Base-by-base conservation (phyloP, 2,329 filamentous ascomycete species). In the Ophiostoma piceae region DNA sequence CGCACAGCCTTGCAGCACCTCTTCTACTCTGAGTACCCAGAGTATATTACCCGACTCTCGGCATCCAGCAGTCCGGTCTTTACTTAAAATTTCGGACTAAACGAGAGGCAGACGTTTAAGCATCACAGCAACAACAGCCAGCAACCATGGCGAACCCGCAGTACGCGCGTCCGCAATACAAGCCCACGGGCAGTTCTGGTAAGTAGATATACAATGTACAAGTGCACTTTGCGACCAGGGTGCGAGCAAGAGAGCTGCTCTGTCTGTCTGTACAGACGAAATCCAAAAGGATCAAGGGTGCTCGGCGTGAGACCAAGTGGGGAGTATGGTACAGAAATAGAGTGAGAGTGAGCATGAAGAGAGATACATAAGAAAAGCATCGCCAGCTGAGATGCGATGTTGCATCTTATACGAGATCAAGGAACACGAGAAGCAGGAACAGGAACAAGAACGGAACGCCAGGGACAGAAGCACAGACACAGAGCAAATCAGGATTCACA, bases 121-220 rank as follows among this genome's bases (percentile, higher is more conserved):
- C 68, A 71, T 64, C 57, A 64, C 51, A 67, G 72, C 39, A 54
- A 66, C 29, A 54, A 1, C 65, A 37, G 12, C 12, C 71, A 71
- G 68, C 72, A 65, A 72, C 39, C 14, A 73, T 73, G 72, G 69
- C 72, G 68, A 73, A 70, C 26, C 69, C 72, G 71, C 72, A 67
- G 67, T 70, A 73, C 71, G 72, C 72, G 71, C 69, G 68, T 72
- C 69, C 62, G 35, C 62, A 65, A 22, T 39, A 37, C 35, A 22
- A 37, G 9, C 62, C 62, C 8, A 39, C 35, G 62, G 19, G 35
- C 60, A 22, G 2, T n/a, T 39, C 32, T 39, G 62, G 62, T 65
- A 65, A 65, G 62, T 65, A 22, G 35, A 65, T 39, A 41, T 65
- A 39, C 35, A 22, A 12, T 19, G 35, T 35, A 35, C 35, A 6